These are phyloP conservation scores for Danielozyma ontarioensis DNA, from an alignment of 805 yeast genomes.

Conservation along the genomic window DNA sequence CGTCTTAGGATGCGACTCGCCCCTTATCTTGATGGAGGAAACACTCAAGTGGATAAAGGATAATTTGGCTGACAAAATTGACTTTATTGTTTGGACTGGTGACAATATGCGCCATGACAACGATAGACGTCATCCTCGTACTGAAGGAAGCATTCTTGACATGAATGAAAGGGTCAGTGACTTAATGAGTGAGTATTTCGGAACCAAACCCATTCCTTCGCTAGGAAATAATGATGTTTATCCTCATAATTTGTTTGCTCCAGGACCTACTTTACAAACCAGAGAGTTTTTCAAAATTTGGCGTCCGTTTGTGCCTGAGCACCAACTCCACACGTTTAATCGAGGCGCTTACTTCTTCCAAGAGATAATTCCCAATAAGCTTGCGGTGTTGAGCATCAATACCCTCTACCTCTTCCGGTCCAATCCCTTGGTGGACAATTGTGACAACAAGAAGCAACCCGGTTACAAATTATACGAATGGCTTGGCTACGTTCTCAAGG, in stretches of 20 bases:
- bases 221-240: slow-evolving; percentile 86
- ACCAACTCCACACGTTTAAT: slow-evolving; percentile 69
- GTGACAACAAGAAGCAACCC: slow-evolving; percentile 68
- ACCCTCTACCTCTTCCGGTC: slow-evolving; percentile 70
- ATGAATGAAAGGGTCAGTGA: slow-evolving; percentile 57
- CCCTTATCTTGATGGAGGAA: slow-evolving; percentile 52
- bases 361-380: slow-evolving; percentile 73
- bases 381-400: slow-evolving; percentile 76
- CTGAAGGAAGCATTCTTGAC: slow-evolving; percentile 64
- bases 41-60: slow-evolving; percentile 64
- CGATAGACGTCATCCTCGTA: slow-evolving; percentile 69
- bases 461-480: slow-evolving; percentile 74
- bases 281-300: slow-evolving; percentile 71
- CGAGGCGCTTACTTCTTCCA: slow-evolving; percentile 69
- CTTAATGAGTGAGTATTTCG: slow-evolving; percentile 48
- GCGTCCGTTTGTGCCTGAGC: slow-evolving; percentile 69
- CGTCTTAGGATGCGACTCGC: slow-evolving; percentile 71
- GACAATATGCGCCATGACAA: slow-evolving; percentile 84
- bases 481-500: slow-evolving; percentile 71
- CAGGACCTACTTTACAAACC: slow-evolving; percentile 87
- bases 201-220: slow-evolving; percentile 58
- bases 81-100: slow-evolving; percentile 88
- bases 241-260: slow-evolving; percentile 80
- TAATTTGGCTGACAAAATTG: slow-evolving; percentile 69
- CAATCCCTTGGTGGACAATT: slow-evolving; percentile 79